These are phyloP conservation scores for Choanephora cucurbitarum DNA, from an alignment of 371 early-diverging fungal species.

Conservation along the genomic window DNA sequence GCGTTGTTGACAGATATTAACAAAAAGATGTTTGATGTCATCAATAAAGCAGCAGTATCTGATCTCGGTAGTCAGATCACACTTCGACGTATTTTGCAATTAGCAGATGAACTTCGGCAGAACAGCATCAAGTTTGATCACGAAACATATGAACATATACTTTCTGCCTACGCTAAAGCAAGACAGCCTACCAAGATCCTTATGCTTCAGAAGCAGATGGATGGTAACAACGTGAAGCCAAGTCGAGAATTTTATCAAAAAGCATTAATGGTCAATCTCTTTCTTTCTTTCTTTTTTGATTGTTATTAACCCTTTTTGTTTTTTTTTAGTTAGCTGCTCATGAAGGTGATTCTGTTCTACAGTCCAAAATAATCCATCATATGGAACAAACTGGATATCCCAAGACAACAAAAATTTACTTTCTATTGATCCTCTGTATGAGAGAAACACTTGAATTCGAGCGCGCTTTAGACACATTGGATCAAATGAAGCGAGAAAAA, in stretches of 20 bases:
- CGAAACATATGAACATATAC: constrained; percentile 26
- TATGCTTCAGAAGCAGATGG: constrained; percentile 29
- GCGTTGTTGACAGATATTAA: constrained; percentile 12
- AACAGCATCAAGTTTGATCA: constrained; percentile 13
- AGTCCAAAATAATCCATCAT: constrained; percentile 26
- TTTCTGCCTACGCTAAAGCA: constrained; percentile 33
- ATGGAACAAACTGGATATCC: constrained; percentile 26
- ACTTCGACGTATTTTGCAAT: constrained; percentile 5
- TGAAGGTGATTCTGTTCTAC: constrained; percentile 20
- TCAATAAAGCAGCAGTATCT: constrained; percentile 11
- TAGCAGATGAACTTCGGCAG: constrained; percentile 18
- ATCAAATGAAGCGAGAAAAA: constrained; percentile 28
- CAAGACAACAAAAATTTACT: constrained; percentile 22
- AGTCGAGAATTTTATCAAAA: constrained; percentile 20
- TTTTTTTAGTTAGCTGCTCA: constrained; percentile 27
- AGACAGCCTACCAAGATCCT: constrained; percentile 7
- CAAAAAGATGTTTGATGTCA: constrained; percentile 14
- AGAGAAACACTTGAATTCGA: constrained; percentile 43
- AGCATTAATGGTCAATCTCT: constrained; percentile 30
- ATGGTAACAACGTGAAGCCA: constrained; percentile 15
- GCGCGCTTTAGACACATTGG: constrained; percentile 41
- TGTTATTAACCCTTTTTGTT: neutral
- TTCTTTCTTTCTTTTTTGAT: neutral
- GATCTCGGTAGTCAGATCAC: constrained; percentile 3
- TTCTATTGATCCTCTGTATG: constrained; percentile 30